Conservation (phyloP, 2,329 filamentous ascomycete species). For the Aspergillus brunneoviolaceus region DNA sequence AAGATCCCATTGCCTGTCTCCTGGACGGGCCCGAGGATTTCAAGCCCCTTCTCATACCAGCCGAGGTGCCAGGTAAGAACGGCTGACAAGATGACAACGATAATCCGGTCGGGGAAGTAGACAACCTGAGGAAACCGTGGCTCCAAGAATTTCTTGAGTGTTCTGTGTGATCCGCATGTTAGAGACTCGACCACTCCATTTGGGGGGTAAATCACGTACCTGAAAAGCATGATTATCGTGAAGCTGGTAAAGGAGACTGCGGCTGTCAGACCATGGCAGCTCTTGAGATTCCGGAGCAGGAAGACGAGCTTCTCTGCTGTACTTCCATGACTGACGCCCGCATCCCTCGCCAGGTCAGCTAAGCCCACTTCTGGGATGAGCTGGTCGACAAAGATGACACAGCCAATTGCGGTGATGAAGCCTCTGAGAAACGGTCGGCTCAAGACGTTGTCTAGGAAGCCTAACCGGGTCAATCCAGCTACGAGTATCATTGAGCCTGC, state of each 20-base stretch:
- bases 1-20: conserved; percentile 70
- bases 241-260: conserved; percentile 78
- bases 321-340: conserved; percentile 72
- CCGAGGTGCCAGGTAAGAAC: conserved; percentile 72
- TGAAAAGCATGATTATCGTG: conserved; percentile 82
- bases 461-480: conserved; percentile 79
- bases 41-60: conserved; percentile 79
- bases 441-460: conserved; percentile 91
- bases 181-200: background rate
- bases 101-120: conserved; percentile 86
- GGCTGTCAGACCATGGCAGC: conserved; percentile 72
- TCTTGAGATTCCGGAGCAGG: conserved; percentile 63
- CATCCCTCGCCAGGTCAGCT: conserved; percentile 60
- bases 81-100: conserved; percentile 83
- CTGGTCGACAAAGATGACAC: conserved; percentile 95
- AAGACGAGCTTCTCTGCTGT: conserved; percentile 84
- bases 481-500: conserved; percentile 85
- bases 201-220: conserved; percentile 52
- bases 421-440: conserved; percentile 89
- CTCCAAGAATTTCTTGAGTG: conserved; percentile 77
- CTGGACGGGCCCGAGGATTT: conserved; percentile 78
- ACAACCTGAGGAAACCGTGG: conserved; percentile 76
- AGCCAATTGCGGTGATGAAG: conserved; percentile 95
- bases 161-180: conserved; percentile 50
- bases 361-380: conserved; percentile 87